Percentiles rank a stretch among this genome's conserved stretches.
Evolutionary conservation across 345 rosid genomes (phyloP).

Genomic region (Rhodamnia rubescens): DNA sequence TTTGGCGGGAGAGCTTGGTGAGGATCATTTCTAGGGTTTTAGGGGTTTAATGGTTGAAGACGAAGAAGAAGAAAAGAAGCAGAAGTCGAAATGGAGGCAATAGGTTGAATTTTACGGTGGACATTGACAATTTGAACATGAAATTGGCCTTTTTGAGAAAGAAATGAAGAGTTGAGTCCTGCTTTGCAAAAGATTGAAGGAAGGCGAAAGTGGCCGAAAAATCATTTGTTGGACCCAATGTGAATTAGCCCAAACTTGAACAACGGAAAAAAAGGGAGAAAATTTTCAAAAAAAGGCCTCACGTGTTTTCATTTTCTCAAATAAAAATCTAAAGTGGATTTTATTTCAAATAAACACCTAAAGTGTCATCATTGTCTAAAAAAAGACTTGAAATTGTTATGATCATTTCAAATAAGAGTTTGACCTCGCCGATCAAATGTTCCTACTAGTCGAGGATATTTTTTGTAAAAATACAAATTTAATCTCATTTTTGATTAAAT

Average conservation of each 20-base stretch:
- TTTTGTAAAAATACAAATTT: no score
- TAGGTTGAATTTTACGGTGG: neutral
- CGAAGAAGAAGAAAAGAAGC: neutral
- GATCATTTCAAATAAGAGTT: no score
- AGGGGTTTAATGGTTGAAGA: neutral
- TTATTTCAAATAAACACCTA: no score
- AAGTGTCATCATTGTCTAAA: no score
- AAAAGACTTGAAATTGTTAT: no score
- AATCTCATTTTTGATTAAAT: no score
- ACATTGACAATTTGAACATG: neutral
- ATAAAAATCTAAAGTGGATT: no score
- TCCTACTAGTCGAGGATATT: no score
- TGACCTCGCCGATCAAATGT: no score
- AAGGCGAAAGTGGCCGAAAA: accelerated
- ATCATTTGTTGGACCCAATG: neutral
- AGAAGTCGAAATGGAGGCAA: neutral
- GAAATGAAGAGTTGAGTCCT: neutral
- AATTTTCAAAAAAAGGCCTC: no score
- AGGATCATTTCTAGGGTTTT: conserved; percentile 1
- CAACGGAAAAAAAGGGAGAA: no score
- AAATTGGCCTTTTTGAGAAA: neutral
- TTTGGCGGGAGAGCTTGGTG: conserved; percentile 46
- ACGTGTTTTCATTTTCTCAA: no score
- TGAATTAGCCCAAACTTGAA: neutral
- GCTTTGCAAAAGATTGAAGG: neutral